Evolutionary conservation across 352 stramenopile genomes (phyloP).

Genomic region (Globisporangium canariense): DNA sequence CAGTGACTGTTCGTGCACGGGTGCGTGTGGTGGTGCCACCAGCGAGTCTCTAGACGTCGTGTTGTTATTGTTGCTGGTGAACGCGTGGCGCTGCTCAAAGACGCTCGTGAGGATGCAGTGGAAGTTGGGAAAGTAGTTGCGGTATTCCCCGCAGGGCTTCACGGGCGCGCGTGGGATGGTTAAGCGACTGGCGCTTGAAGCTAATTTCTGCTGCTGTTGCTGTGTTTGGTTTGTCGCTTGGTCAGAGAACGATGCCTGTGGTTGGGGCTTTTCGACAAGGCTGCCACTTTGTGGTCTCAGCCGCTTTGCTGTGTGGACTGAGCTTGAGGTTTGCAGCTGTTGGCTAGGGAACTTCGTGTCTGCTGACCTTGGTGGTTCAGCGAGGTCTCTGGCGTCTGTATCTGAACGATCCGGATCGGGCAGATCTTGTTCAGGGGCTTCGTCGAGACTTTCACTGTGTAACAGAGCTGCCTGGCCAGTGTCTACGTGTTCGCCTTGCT

Average conservation of each 20-base stretch:
- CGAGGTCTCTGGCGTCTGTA: not conserved
- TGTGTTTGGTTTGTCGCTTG: not conserved
- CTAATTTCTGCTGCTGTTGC: not conserved
- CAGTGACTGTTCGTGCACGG: slow-evolving; percentile 44
- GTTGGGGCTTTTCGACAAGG: not conserved
- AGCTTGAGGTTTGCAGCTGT: not conserved
- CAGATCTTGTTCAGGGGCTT: not conserved
- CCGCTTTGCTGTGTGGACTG: not conserved
- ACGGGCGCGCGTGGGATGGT: slow-evolving; percentile 10
- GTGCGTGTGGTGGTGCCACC: not conserved
- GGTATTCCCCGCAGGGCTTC: slow-evolving; percentile 48
- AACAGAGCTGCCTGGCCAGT: not conserved
- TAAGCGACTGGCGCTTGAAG: not conserved
- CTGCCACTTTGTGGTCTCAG: not conserved
- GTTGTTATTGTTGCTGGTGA: slow-evolving; percentile 1
- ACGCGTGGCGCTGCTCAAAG: slow-evolving; percentile 45
- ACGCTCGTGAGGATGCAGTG: slow-evolving; percentile 74
- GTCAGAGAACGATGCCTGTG: not conserved
- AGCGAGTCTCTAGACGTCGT: slow-evolving; percentile 18
- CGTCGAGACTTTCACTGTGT: not conserved
- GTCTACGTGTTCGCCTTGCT: not conserved
- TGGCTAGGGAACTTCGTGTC: too few species aligned
- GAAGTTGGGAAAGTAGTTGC: slow-evolving; percentile 62
- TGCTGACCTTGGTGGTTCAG: not conserved
- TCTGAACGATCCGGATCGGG: not conserved